A percentile compares a stretch with the other conserved stretches of the same genome.
Evolutionary conservation across 345 rosid genomes (phyloP).

Genomic region (Corchorus olitorius): DNA sequence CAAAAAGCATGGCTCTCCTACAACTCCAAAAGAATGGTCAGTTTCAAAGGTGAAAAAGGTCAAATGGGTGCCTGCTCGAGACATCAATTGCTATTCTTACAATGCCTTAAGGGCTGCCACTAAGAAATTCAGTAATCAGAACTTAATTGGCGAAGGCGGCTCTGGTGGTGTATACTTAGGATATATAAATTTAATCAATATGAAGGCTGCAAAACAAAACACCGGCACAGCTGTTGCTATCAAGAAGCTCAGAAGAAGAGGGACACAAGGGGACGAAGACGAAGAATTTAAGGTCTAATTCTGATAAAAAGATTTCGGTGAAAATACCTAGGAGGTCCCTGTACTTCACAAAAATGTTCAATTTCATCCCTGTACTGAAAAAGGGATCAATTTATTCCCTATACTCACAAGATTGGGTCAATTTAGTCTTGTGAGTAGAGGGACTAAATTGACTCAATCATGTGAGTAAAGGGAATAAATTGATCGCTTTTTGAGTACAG

Average conservation of each 20-base stretch:
- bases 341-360: no score
- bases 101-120: slow-evolving; percentile 36
- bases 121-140: slow-evolving; percentile 34
- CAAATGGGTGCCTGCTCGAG: slow-evolving; percentile 19
- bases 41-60: slow-evolving; percentile 7
- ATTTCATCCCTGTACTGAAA: no score
- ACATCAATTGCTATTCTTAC: slow-evolving; percentile 29
- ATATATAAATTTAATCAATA: slow-evolving; percentile 34
- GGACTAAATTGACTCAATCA: no score
- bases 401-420: no score
- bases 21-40: slow-evolving; percentile 17
- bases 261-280: slow-evolving; percentile 42
- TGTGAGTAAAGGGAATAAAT: no score
- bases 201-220: slow-evolving; percentile 26
- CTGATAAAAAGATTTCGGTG: no score
- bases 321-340: no score
- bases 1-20: neutral
- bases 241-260: slow-evolving; percentile 44
- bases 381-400: no score
- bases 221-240: slow-evolving; percentile 38
- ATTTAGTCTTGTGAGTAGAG: no score
- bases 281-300: slow-evolving; percentile 50
- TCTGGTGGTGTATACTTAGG: slow-evolving; percentile 53
- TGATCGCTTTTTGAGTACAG: no score
- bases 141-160: slow-evolving; percentile 52